A percentile compares a stretch with the other conserved stretches of the same genome.
Evolutionary conservation across 768 basidiomycete genomes (phyloP).

Genomic region (Gyrodon lividus): DNA sequence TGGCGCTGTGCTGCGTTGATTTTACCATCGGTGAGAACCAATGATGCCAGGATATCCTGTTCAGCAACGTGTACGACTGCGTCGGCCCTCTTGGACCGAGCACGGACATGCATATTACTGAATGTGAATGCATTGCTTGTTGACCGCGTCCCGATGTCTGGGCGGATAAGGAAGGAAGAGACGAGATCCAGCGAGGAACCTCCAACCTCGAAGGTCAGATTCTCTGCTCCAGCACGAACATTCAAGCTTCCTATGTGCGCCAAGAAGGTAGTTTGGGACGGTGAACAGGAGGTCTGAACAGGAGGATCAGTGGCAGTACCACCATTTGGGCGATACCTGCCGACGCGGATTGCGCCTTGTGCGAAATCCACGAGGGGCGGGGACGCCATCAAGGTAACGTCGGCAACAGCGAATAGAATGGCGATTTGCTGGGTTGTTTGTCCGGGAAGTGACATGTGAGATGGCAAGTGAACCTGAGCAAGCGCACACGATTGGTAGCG

Average conservation of each 20-base stretch:
- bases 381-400: conserved; percentile 43
- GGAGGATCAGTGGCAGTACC: not conserved
- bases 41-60: conserved; percentile 61
- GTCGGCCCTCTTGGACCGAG: conserved; percentile 47
- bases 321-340: conserved; percentile 32
- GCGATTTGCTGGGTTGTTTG: conserved; percentile 19
- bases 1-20: conserved; percentile 46
- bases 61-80: conserved; percentile 39
- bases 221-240: conserved; percentile 69
- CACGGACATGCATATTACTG: conserved; percentile 54
- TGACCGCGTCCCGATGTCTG: conserved; percentile 35
- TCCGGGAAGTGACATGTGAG: conserved; percentile 14
- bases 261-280: conserved; percentile 37
- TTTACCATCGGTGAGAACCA: conserved; percentile 47
- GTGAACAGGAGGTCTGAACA: not conserved
- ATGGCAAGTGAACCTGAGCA: conserved; percentile 9
- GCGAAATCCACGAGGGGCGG: conserved; percentile 62
- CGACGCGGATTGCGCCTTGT: conserved; percentile 53
- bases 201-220: conserved; percentile 62
- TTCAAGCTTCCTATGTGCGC: conserved; percentile 44
- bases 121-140: conserved; percentile 50
- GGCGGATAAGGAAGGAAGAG: conserved; percentile 18
- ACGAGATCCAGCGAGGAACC: conserved; percentile 30
- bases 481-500: conserved; percentile 21
- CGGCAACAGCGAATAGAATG: conserved; percentile 39